Evolutionary conservation across 345 rosid species (phyloP).

Genomic region (Gossypium turneri): DNA sequence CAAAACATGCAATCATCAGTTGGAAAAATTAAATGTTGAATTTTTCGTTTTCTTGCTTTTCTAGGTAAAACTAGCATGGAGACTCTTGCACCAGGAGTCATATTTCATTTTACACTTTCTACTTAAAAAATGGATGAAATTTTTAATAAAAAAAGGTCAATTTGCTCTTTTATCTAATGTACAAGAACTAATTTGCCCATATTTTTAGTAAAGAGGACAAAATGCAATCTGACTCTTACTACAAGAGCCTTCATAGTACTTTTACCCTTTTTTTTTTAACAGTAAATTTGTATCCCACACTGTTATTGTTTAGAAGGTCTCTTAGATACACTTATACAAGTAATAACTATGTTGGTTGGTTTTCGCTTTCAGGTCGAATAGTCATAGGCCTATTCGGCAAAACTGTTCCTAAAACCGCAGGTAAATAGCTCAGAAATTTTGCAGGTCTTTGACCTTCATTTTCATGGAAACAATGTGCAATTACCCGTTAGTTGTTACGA

Average conservation of each 20-base stretch:
- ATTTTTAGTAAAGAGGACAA: too few relatives aligned
- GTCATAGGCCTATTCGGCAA: slow-evolving; percentile 85
- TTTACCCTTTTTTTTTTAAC: too few relatives aligned
- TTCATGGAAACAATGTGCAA: neutral
- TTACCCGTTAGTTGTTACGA: neutral
- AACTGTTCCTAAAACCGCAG: slow-evolving; percentile 82
- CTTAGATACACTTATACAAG: neutral
- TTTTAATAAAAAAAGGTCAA: too few relatives aligned
- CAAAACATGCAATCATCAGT: neutral
- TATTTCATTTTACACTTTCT: too few relatives aligned
- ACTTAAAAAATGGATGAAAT: too few relatives aligned
- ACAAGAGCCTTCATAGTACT: too few relatives aligned
- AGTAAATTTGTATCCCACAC: too few relatives aligned
- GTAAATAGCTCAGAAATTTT: slow-evolving; percentile 30
- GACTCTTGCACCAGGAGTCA: too few relatives aligned
- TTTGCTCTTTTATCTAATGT: too few relatives aligned
- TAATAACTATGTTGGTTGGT: neutral
- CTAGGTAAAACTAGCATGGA: neutral
- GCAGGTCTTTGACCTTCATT: neutral
- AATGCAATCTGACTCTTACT: too few relatives aligned
- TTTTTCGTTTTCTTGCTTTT: neutral
- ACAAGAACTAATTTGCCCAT: too few relatives aligned
- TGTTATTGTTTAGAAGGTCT: neutral
- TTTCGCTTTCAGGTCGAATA: slow-evolving; percentile 61
- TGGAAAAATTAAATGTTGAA: neutral